Evolutionary conservation across 768 basidiomycete genomes (phyloP).

Genomic region (Tylopilus subfusipes): DNA sequence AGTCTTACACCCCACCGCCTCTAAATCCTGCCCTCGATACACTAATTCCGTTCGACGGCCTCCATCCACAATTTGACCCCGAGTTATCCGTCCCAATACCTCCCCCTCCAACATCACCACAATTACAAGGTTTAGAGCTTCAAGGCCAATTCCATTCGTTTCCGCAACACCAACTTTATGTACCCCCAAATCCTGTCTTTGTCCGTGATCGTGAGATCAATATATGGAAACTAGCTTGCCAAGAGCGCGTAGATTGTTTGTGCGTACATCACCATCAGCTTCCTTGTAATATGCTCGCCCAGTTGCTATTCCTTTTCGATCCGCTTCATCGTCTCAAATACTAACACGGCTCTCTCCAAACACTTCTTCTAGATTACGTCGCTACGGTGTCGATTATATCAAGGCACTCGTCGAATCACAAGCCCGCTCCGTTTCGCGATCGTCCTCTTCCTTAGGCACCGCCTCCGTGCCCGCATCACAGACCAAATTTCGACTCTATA

Average conservation of each 20-base stretch:
- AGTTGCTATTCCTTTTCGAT: constrained; percentile 1
- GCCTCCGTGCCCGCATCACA: constrained; percentile 1
- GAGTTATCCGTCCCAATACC: constrained; percentile 20
- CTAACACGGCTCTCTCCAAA: constrained; percentile 4
- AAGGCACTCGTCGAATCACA: constrained; percentile 32
- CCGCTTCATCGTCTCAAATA: constrained; percentile 4
- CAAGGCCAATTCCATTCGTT: constrained; percentile 26
- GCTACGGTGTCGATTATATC: constrained; percentile 33
- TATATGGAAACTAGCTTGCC: constrained; percentile 35
- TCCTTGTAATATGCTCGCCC: constrained; percentile 1
- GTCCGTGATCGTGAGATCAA: constrained; percentile 34
- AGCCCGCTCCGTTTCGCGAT: constrained; percentile 11
- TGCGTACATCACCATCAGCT: constrained; percentile 18
- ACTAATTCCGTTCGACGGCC: constrained; percentile 26
- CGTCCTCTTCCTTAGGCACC: neutral
- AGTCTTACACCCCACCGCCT: constrained; percentile 5
- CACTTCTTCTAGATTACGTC: constrained; percentile 22
- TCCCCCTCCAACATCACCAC: constrained; percentile 7
- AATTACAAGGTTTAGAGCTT: constrained; percentile 20
- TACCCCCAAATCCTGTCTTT: constrained; percentile 26
- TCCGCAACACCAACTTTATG: constrained; percentile 25
- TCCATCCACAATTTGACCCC: constrained; percentile 19
- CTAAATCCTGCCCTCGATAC: constrained; percentile 25
- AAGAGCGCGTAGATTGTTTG: constrained; percentile 34
- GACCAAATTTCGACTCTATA: constrained; percentile 32